Evolutionary conservation across 176 grass and related monocot genomes (phyloP), one percentile per base, ranked within the genome.

Genomic region (Microstegium vimineum): DNA sequence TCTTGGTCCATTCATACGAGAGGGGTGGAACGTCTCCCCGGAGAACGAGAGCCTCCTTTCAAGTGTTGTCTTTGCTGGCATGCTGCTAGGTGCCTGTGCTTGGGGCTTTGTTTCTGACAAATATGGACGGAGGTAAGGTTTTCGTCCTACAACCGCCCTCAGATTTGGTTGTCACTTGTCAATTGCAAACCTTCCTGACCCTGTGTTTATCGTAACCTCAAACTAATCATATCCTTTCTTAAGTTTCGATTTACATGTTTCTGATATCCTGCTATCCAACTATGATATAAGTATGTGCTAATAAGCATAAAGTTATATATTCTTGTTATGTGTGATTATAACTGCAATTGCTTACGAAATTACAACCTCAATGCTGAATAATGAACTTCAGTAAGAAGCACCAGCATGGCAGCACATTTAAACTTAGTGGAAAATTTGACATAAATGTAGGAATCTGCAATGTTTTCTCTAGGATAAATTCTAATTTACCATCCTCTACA

Each of bases 81-180:
- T 97, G 94, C 74, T 97, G n/a, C 18, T 94, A 28, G 94, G 94
- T 40, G 69, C 92, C 10, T 97, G 80, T 69, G 79, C 85, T 49
- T 92, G 90, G 92, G 92, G 94, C 31, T 81, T 92, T 54, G 85
- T 97, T 81, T 97, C 92, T 0, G 94, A 97, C 78, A 94, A 87
- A 36, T 90, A 89, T 73, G 94, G 94, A 38, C 84, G 94, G 73
- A 97, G 92, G 94, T 87, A 85, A 63, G 49, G 63, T 9, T 71
- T 68, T 62, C 43, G 16, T 62, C 12, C 28, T 51, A 45, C 11
- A 10, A 33, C 0, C 0, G 0, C 15, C 17, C 20, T 3, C 27
- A 10, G 7, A 57, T 80, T 81, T 25, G 36, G 13, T 20, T 85
- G 62, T 49, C 25, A 7, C 4, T 4, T 27, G 8, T 49, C 25